phyloP scores from a whole-genome alignment of 163 green algal genomes.

The Botryococcus braunii region DNA sequence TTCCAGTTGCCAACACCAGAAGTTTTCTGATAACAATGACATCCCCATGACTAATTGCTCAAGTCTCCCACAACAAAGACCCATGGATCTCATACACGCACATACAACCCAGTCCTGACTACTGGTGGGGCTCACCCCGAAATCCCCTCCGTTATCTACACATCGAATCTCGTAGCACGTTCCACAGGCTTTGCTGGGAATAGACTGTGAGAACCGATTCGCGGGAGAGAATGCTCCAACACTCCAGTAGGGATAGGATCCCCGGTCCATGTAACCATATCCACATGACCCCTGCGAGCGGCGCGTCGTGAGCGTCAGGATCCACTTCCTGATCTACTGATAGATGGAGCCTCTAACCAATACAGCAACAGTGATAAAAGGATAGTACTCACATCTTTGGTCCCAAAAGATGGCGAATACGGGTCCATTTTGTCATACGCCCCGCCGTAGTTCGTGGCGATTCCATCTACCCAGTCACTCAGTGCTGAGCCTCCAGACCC shows the following conservation, averaged over 20 bases:
- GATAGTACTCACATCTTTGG: conserved; percentile 12
- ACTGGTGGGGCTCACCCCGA: conserved; percentile 10
- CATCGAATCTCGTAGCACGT: conserved; percentile 49
- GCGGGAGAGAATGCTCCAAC: conserved; percentile 15
- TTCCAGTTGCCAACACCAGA: not conserved
- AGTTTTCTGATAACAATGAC: not conserved
- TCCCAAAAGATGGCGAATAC: conserved; percentile 14
- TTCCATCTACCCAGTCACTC: too few species aligned
- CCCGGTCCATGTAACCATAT: conserved; percentile 14
- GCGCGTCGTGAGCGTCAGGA: too few species aligned
- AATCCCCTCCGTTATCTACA: conserved; percentile 16
- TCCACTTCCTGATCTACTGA: too few species aligned
- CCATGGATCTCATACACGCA: conserved; percentile 7
- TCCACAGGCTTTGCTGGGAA: conserved; percentile 16
- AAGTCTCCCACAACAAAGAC: not conserved
- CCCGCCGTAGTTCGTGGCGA: conserved; percentile 25
- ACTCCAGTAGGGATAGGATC: conserved; percentile 21
- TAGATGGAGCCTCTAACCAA: too few species aligned
- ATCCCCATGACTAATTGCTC: not conserved
- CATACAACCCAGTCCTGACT: not conserved
- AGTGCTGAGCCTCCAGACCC: too few species aligned
- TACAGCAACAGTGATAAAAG: too few species aligned
- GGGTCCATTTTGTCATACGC: conserved; percentile 13
- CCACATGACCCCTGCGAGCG: conserved; percentile 22
- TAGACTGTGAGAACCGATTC: conserved; percentile 15